Evolutionary conservation across 2,329 filamentous ascomycete genomes (phyloP).

Genomic region (Setomelanomma holmii): DNA sequence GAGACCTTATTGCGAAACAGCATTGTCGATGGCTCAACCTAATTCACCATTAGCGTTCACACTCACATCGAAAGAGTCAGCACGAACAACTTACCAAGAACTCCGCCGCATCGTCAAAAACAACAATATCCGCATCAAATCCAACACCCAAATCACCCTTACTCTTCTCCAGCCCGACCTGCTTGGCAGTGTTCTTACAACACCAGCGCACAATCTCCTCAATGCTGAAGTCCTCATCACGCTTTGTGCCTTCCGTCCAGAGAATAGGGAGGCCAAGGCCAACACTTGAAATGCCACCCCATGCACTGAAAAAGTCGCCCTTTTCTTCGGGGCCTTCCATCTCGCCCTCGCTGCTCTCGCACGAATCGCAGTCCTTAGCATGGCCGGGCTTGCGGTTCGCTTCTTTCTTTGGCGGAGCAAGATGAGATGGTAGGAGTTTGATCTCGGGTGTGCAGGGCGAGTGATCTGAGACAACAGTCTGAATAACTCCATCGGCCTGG

Average conservation of each 20-base stretch:
- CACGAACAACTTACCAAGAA: constrained; percentile 75
- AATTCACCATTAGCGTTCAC: too few species aligned
- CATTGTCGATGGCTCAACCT: constrained; percentile 73
- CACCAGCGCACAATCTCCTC: constrained; percentile 86
- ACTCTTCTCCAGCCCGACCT: constrained; percentile 80
- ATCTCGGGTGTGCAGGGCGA: constrained; percentile 94
- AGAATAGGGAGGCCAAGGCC: constrained; percentile 91
- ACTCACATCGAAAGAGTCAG: too few species aligned
- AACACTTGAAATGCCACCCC: constrained; percentile 95
- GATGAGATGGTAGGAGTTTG: constrained; percentile 79
- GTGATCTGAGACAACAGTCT: constrained; percentile 93
- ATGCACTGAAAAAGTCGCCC: constrained; percentile 94
- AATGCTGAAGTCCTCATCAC: constrained; percentile 64
- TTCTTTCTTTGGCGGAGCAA: constrained; percentile 61
- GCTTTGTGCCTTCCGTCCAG: constrained; percentile 75
- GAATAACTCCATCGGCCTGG: constrained; percentile 75
- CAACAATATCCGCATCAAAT: constrained; percentile 87
- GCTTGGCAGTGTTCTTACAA: constrained; percentile 82
- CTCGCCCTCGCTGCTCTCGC: constrained; percentile 35
- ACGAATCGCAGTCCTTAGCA: constrained; percentile 45
- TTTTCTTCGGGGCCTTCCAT: constrained; percentile 51
- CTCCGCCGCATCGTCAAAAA: constrained; percentile 84
- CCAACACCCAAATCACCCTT: constrained; percentile 85
- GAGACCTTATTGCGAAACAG: constrained; percentile 93
- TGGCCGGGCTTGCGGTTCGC: constrained; percentile 40